Base-by-base conservation (phyloP, 208 protist genomes). In the Perkinsela sp. region DNA sequence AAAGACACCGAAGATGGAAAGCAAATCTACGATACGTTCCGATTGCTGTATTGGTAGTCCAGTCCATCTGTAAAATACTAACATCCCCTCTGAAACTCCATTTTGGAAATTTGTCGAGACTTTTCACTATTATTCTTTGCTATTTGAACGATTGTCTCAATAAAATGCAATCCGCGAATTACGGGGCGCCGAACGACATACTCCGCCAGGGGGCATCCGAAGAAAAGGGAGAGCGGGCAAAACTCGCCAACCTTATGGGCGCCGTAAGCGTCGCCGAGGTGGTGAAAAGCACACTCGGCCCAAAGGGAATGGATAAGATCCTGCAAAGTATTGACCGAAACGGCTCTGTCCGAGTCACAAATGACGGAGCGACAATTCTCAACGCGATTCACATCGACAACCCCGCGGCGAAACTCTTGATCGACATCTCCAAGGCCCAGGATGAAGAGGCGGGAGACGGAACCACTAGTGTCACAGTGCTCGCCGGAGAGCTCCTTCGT, bases 361-460 rank as follows among this genome's bases (percentile, higher is more conserved):
- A 99, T 76, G 97, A 99, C 77, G 97, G 97, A 70, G 97, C 97
- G 6, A 99, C 97, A 0, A 99, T 99, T 72, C 81, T 99, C 1
- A 98, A 98, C 76, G 89, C 83, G 6, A 82, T 99, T 29, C 83
- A 88, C 67, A 83, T 99, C 71, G 95, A 99, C 72, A 98, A 99
- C 74, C 93, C 97, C 13, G 95, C 96, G 1, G 96, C 94, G 31
- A 97, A 97, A 71, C 91, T 99, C 75, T 81, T 99, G 57, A 93
- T 98, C 74, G 93, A 98, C 67, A 95, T 98, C 77, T 95, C 92
- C 32, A 97, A 97, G 78, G 93, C 92, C 1, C 95, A 99, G 79
- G 97, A 99, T 76, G 90, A 96, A 31, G 95, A 98, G 77, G 96
- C 98, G 30, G 97, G 97, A 68, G 97, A 99, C 85, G 97, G 97